Base-by-base conservation (phyloP, 306 rosid genomes). In the Gastrolobium villosum region DNA sequence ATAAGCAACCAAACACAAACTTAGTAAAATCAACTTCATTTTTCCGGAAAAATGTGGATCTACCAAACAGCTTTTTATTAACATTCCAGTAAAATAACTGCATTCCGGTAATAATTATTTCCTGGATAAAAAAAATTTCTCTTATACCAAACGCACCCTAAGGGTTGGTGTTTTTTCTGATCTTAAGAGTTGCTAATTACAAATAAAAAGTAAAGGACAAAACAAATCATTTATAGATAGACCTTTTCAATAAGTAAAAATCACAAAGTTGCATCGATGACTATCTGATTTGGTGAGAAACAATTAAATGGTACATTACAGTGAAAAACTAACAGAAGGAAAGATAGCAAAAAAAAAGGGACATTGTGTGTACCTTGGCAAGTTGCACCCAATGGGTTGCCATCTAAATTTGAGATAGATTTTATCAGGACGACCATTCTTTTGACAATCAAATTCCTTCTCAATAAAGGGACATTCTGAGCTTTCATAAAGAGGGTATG, bases 381-480 rank as follows among this genome's bases (percentile, higher is more conserved):
- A 77, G 82, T 72, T 70, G 85, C 98, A 93, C 31, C 41, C 65
- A 8, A 63, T 26, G 9, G 98, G 97, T 7, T 91, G 91, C 98
- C 98, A 93, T 81, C 90, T 72, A 44, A 84, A 89, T 37, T 87
- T 81, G 75, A 85, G 91, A 65, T 89, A 93, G 72, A 74, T 7
- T 13, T 79, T 61, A 61, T 93, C 91, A 7, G 91, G 89, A 36
- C 97, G 94, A 61, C 90, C 93, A 84, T 93, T 89, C 2, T 10
- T 74, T 3, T 41, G 8, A 62, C 97, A 94, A 75, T 87, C 86
- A 40, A 94, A 94, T 69, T 82, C 72, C 11, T 72, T 85, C 83
- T 87, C 86, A 11, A 90, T 55, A 64, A 94, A 91, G 0, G 88
- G 87, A 71, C 97, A 90, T 10, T 57, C 46, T 5, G 85, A 70